Base-by-base conservation (phyloP, 1,139 yeast genomes). In the Diutina mesorugosa region DNA sequence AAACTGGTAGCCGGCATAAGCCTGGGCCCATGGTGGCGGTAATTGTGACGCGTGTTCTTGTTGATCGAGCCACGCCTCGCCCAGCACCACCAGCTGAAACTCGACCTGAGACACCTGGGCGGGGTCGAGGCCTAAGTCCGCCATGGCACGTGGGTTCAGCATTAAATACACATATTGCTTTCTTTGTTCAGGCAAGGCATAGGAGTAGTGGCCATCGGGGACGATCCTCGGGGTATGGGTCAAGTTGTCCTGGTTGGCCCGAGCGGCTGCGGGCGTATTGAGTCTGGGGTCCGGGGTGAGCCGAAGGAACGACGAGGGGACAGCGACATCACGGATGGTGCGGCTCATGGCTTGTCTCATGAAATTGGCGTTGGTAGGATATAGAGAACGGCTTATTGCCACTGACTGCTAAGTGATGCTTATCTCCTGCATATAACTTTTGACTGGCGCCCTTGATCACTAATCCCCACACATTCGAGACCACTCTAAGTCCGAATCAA, bases 1-100 rank as follows among this genome's bases (percentile, higher is more conserved):
- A 73, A 93, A 93, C 66, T 93, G 99, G 78, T 87, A 90, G 1
- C 99, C 99, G 1, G 98, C 96, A 68, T 93, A 93, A 0, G 95
- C 89, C 67, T 87, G 91, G 7, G 97, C 82, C 70, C 87, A 91
- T 0, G 98, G 98, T 63, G 82, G 81, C 0, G 87, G 79, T 3
- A 29, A 16, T 6, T 26, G 47, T 21, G 7, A 4, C 28, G 21
- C 21, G 73, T 70, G 38, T 79, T 69, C 2, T 61, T 59, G 7
- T 63, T 60, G 26, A 12, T 64, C 61, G 46, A 67, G 64, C 55
- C 59, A 60, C 7, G 58, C 66, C 58, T 83, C 76, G 2, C 98
- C 97, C 59, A 85, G 74, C 6, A 88, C 82, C 6, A 88, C 70
- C 51, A 77, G 71, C 58, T 75, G 78, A 61, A 80, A 84, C n/a